Base-by-base conservation (phyloP, 345 rosid genomes). In the Aethionema arabicum region DNA sequence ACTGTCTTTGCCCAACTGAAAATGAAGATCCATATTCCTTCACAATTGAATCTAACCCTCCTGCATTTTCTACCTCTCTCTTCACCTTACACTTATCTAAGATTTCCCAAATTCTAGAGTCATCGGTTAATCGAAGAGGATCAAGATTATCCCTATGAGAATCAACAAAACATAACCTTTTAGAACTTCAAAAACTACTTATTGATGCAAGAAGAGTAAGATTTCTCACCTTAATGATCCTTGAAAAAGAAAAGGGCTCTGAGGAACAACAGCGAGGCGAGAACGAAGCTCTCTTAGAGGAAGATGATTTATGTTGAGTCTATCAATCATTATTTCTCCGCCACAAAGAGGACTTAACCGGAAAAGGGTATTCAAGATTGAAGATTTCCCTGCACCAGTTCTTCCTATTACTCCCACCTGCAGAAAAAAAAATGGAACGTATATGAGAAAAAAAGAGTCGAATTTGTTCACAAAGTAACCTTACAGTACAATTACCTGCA, bases 371-470 rank as follows among this genome's bases (percentile, higher is more conserved):
- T 86, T 91, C 83, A 91, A 75, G 70, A 91, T 48, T 35, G 95
- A 88, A 29, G 98, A 88, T 67, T 91, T 91, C 56, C 98, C 98
- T 4, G 95, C 95, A 66, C 98, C 96, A 9, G 98, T 91, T 82
- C 98, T 85, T 70, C 95, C 95, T 40, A 91, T 80, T 32, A 91
- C 79, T 70, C 93, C 98, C 61, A 86, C 96, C 98, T 88, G 71
- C 48, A 8, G 59, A 54, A 14, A 48, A 21, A 12, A 30, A 13
- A 40, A 15, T 21, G 41, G 52, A 11, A 47, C 32, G 3, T 2
- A 11, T 56, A 66, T 32, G 7, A 46, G n/a, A 57, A 57, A 39
- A 1, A 32, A 57, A 59, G 35, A 52, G 14, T 65, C 39, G 27
- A 52, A 30, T 63, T 52, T 12, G 50, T 11, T 55, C 27, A 39